Percentiles rank a stretch among this genome's conserved stretches.
These are phyloP conservation scores for Saccharomyces jurei DNA, from an alignment of 805 yeast species.

Conservation along the genomic window DNA sequence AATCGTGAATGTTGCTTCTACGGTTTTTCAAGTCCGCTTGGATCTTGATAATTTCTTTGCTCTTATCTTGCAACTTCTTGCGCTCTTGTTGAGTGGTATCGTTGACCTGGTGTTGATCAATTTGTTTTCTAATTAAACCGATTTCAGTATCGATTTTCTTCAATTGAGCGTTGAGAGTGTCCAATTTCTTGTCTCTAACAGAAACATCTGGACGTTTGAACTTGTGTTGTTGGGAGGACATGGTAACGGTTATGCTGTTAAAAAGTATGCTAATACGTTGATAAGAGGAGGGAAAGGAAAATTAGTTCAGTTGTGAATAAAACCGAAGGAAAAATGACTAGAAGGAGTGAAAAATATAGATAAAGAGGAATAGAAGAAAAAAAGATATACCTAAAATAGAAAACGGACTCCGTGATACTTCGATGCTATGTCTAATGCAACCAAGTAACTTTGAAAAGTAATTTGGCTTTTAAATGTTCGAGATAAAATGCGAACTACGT, in stretches of 20 bases:
- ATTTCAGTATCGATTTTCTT: slow-evolving; percentile 52
- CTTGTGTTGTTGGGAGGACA: slow-evolving; percentile 3
- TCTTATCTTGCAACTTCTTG: slow-evolving; percentile 45
- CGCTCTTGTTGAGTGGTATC: slow-evolving; percentile 44
- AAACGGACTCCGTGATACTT: background rate
- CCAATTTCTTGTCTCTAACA: slow-evolving; percentile 51
- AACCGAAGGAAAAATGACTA: background rate
- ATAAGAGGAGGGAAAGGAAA: background rate
- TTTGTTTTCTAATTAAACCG: slow-evolving; percentile 44
- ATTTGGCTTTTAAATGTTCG: background rate
- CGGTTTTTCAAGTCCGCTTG: slow-evolving; percentile 41
- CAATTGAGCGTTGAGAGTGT: slow-evolving; percentile 49
- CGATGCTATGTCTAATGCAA: background rate
- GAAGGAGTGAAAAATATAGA: background rate
- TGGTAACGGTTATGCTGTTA: background rate
- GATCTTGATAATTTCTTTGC: slow-evolving; percentile 38
- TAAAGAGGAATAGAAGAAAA: background rate
- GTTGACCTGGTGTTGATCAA: slow-evolving; percentile 41
- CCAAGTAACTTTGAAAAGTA: background rate
- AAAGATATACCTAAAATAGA: background rate
- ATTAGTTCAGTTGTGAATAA: background rate
- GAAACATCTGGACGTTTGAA: slow-evolving; percentile 70
- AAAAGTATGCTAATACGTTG: background rate
- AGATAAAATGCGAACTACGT: background rate
- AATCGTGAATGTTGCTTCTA: slow-evolving; percentile 45